Evolutionary conservation across 345 rosid species (phyloP).

Genomic region (Lepidium sativum): DNA sequence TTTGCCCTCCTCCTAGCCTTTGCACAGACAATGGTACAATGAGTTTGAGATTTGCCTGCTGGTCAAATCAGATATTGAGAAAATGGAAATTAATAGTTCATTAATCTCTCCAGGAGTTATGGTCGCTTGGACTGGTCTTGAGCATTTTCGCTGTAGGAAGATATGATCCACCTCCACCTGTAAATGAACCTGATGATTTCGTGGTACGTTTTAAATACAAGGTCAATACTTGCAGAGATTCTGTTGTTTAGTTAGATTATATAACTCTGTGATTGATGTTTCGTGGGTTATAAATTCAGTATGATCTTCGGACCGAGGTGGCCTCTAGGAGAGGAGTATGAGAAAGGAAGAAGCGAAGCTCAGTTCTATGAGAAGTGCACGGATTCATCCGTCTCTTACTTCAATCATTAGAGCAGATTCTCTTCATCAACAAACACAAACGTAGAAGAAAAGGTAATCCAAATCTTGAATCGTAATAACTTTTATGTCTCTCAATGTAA

Average conservation of each 20-base stretch:
- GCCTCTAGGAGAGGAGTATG: constrained; percentile 86
- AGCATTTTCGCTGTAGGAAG: constrained; percentile 83
- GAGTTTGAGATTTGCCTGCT: background rate
- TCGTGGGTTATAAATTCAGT: constrained; percentile 34
- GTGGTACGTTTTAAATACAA: constrained; percentile 37
- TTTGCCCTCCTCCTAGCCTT: constrained; percentile 82
- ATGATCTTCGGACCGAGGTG: constrained; percentile 89
- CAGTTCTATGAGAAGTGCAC: constrained; percentile 66
- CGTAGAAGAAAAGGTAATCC: background rate
- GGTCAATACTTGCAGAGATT: background rate
- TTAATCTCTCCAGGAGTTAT: constrained; percentile 59
- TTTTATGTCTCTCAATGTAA: background rate
- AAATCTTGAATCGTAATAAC: background rate
- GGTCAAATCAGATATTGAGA: background rate
- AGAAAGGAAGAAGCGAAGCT: constrained; percentile 74
- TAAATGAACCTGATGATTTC: constrained; percentile 58
- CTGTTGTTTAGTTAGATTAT: background rate
- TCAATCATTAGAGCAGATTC: constrained; percentile 72
- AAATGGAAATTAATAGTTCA: background rate
- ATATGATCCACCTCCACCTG: constrained; percentile 92
- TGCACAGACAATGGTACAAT: constrained; percentile 87
- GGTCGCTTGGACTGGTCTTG: constrained; percentile 99
- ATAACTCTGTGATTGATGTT: background rate
- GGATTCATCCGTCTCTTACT: constrained; percentile 85
- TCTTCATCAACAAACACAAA: constrained; percentile 30